A percentile compares a stretch with the other conserved stretches of the same genome.
phyloP scores from a whole-genome alignment of 2,329 filamentous ascomycete species.

The Xylariaceae sp. region DNA sequence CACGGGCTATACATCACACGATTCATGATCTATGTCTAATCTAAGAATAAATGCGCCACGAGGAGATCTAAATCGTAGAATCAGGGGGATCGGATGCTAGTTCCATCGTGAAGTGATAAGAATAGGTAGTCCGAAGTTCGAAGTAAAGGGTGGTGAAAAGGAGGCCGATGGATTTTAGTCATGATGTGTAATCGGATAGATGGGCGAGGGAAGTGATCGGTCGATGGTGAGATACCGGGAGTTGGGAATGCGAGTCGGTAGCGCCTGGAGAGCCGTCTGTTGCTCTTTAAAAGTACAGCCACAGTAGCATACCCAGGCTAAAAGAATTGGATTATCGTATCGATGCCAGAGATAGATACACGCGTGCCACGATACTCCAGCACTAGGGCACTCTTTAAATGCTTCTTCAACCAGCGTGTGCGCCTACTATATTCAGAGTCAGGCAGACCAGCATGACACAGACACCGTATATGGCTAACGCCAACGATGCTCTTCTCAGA shows the following conservation, averaged over 20 bases:
- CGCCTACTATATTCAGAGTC: conserved; percentile 77
- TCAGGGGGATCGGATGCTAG: background rate
- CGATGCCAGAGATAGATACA: background rate
- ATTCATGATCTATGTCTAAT: background rate
- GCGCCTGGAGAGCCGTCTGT: background rate
- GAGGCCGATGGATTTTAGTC: background rate
- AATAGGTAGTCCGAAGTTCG: background rate
- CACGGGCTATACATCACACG: background rate
- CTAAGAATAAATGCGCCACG: background rate
- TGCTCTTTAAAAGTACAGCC: no score
- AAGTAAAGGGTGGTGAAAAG: background rate
- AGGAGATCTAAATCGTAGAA: background rate
- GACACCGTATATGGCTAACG: conserved; percentile 74
- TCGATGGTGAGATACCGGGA: background rate
- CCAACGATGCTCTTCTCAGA: conserved; percentile 69
- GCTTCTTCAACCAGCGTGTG: conserved; percentile 50
- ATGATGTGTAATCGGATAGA: background rate
- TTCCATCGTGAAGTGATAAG: background rate
- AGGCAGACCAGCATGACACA: conserved; percentile 88
- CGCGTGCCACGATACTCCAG: background rate
- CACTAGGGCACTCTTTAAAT: background rate
- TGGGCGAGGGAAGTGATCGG: no score
- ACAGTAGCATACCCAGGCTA: background rate
- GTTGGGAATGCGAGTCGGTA: conserved; percentile 5
- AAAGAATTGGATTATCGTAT: background rate